phyloP scores from a whole-genome alignment of 306 rosid species.

The Trichosanthes truncata region DNA sequence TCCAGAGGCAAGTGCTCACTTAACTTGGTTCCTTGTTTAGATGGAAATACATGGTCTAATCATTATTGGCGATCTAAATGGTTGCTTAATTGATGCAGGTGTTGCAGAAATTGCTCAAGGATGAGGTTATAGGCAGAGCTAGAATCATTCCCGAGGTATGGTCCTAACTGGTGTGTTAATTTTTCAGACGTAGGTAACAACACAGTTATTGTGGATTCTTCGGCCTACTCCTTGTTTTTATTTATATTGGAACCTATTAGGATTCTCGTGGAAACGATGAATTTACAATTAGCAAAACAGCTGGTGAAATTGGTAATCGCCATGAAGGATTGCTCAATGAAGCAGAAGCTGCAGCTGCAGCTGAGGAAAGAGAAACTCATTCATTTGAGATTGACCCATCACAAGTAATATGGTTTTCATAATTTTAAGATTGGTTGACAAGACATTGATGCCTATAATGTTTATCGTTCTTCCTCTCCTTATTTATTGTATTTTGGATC shows the following conservation, averaged over 20 bases:
- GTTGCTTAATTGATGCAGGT: constrained; percentile 43
- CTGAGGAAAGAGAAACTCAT: constrained; percentile 87
- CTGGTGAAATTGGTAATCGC: constrained; percentile 61
- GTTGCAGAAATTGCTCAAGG: constrained; percentile 79
- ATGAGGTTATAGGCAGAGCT: constrained; percentile 55
- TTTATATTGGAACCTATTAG: constrained; percentile 20
- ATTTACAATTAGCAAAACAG: constrained; percentile 75
- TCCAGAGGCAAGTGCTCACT: constrained; percentile 48
- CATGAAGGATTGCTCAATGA: constrained; percentile 67
- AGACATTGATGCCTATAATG: not conserved
- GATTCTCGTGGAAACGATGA: constrained; percentile 54
- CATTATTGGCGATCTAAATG: not conserved
- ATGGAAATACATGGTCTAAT: not conserved
- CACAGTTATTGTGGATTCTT: not conserved
- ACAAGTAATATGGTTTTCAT: constrained; percentile 41
- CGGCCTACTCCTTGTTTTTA: not conserved
- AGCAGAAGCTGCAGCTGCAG: constrained; percentile 85
- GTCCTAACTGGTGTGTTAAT: not conserved
- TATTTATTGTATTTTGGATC: not conserved
- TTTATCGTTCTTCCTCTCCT: not conserved
- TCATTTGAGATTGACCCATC: constrained; percentile 73
- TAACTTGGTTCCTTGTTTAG: not conserved
- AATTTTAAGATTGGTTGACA: not conserved
- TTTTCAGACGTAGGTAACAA: not conserved
- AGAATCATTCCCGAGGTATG: constrained; percentile 75